These are phyloP conservation scores for Penicillium dipodomyicola DNA, from an alignment of 495 filamentous ascomycete species.

Conservation along the genomic window DNA sequence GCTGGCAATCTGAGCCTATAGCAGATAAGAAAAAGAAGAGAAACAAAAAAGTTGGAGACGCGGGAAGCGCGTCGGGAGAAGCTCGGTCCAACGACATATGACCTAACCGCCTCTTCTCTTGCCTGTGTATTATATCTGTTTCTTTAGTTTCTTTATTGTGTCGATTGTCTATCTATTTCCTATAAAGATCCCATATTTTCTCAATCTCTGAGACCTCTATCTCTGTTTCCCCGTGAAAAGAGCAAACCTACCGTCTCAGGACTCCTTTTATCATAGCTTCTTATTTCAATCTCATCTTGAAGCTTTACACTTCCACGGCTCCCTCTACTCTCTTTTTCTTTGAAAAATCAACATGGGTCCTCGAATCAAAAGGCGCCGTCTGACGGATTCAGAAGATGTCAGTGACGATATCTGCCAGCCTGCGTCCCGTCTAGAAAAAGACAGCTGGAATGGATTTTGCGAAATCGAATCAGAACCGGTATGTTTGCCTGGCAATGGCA, in stretches of 20 bases:
- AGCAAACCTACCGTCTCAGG: background rate
- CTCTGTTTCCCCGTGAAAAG: background rate
- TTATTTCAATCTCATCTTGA: background rate
- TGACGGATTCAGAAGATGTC: conserved; percentile 20
- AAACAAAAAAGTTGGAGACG: conserved; percentile 28
- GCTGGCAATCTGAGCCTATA: conserved; percentile 1
- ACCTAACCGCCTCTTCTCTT: conserved; percentile 6
- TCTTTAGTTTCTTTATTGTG: background rate
- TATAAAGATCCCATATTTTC: background rate
- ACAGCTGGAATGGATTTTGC: conserved; percentile 71
- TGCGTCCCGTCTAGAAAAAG: conserved; percentile 43
- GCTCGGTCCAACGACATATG: conserved; percentile 31
- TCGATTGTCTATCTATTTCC: background rate
- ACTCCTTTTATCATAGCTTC: background rate
- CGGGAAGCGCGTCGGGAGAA: conserved; percentile 33
- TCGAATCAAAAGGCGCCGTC: conserved; percentile 36
- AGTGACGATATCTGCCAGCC: conserved; percentile 34
- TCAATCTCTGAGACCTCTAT: background rate
- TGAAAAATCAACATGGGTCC: conserved; percentile 27
- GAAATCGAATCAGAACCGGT: conserved; percentile 93
- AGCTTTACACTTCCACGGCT: background rate
- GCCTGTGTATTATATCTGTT: background rate
- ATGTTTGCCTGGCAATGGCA: conserved; percentile 21
- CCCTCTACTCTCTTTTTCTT: background rate
- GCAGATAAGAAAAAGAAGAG: conserved; percentile 14